Conservation (phyloP, 2,329 filamentous ascomycete species). For the Camptophora hylomeconis region DNA sequence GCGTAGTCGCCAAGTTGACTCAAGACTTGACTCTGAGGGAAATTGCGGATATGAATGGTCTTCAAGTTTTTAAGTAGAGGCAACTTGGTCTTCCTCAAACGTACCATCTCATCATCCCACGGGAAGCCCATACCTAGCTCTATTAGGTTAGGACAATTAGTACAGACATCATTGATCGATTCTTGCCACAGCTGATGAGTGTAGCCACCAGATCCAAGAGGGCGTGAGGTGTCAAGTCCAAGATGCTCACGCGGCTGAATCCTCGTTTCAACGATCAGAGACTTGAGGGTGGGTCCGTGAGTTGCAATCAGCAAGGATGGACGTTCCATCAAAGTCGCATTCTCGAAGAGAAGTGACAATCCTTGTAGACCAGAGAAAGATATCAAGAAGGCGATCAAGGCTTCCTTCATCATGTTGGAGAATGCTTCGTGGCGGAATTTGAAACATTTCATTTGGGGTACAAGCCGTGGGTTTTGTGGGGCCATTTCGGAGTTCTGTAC, state of each 20-base stretch:
- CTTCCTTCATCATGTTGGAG: constrained; percentile 10
- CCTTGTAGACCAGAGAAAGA: constrained; percentile 16
- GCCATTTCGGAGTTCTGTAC: constrained; percentile 8
- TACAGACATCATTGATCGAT: constrained; percentile 15
- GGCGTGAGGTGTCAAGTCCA: constrained; percentile 15
- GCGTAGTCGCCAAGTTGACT: constrained; percentile 17
- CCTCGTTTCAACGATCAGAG: constrained; percentile 16
- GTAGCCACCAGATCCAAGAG: constrained; percentile 17
- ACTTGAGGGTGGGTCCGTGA: constrained; percentile 15
- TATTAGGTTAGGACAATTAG: constrained; percentile 14
- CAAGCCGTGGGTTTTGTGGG: constrained; percentile 7
- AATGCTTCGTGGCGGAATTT: constrained; percentile 15
- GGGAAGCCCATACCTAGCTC: constrained; percentile 18
- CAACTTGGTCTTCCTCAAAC: constrained; percentile 13
- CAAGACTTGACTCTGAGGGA: constrained; percentile 14
- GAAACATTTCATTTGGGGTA: constrained; percentile 12
- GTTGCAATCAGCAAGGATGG: constrained; percentile 11
- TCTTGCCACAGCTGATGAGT: constrained; percentile 17
- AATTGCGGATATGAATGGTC: constrained; percentile 18
- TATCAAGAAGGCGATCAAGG: constrained; percentile 12
- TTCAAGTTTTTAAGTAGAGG: constrained; percentile 12
- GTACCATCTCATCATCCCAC: constrained; percentile 17
- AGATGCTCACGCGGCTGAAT: constrained; percentile 17
- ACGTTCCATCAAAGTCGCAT: constrained; percentile 13
- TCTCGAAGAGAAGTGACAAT: constrained; percentile 17